phyloP scores from a whole-genome alignment of 139 green algal genomes.

The Chlamydomonas asymmetrica region DNA sequence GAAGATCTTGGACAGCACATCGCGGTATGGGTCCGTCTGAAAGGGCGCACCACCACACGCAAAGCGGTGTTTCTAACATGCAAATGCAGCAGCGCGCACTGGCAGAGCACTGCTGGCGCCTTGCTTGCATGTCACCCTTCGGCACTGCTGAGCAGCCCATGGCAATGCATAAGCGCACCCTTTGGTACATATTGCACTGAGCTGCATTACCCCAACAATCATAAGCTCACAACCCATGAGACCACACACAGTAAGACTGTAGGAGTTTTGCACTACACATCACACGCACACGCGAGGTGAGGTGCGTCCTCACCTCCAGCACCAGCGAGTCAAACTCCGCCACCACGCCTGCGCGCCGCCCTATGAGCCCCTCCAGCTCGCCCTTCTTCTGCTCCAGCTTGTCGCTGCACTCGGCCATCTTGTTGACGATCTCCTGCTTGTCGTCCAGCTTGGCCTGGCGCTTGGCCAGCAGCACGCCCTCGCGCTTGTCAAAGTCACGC shows the following conservation, averaged over 20 bases:
- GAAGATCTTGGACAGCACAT: conserved; percentile 74
- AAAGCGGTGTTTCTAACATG: conserved; percentile 45
- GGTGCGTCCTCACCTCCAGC: too few species aligned
- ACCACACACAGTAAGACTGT: too few species aligned
- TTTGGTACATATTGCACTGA: too few species aligned
- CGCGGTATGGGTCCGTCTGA: conserved; percentile 58
- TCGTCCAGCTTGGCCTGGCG: conserved; percentile 63
- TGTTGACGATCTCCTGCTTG: conserved; percentile 55
- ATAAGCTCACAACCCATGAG: too few species aligned
- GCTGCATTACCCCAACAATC: too few species aligned
- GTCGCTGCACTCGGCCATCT: conserved; percentile 45
- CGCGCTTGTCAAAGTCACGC: conserved; percentile 71
- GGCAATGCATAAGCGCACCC: too few species aligned
- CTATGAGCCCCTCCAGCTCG: conserved; percentile 52
- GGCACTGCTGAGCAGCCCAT: too few species aligned
- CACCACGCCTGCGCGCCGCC: conserved; percentile 35
- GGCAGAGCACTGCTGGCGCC: conserved; percentile 28
- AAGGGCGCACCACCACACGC: conserved; percentile 47
- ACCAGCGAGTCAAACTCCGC: conserved; percentile 54
- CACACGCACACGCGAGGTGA: too few species aligned
- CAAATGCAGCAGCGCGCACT: conserved; percentile 40
- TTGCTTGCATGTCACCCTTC: too few species aligned
- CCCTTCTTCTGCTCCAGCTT: conserved; percentile 56
- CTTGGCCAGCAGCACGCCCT: conserved; percentile 62
- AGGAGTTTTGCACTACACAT: too few species aligned